A percentile compares a stretch with the other conserved stretches of the same genome.
Conservation (phyloP, 495 filamentous ascomycete species). For the Usnea hakonensis region DNA sequence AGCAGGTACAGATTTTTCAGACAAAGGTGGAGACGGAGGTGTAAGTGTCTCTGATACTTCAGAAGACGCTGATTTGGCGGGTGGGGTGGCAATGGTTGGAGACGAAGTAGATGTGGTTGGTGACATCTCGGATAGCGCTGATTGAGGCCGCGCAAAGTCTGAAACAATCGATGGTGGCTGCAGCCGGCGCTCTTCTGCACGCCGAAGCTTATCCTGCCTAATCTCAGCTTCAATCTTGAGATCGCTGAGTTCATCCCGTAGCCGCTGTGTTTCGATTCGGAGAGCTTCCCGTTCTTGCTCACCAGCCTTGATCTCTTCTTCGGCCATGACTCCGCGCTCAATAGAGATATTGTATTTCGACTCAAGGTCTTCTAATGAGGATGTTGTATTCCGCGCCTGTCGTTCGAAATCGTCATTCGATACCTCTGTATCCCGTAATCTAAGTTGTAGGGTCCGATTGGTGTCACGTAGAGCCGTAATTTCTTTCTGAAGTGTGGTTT, state of each 20-base stretch:
- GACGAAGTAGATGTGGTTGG: slow-evolving; percentile 63
- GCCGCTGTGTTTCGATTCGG: slow-evolving; percentile 78
- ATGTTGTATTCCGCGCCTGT: slow-evolving; percentile 86
- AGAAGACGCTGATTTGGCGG: slow-evolving; percentile 53
- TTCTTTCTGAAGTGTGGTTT: slow-evolving; percentile 88
- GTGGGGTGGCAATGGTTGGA: slow-evolving; percentile 64
- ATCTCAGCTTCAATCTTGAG: slow-evolving; percentile 93
- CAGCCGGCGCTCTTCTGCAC: slow-evolving; percentile 47
- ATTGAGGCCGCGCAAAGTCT: slow-evolving; percentile 26
- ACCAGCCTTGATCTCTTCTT: slow-evolving; percentile 83
- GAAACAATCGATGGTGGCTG: slow-evolving; percentile 42
- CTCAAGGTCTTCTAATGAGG: slow-evolving; percentile 92
- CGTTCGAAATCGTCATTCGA: slow-evolving; percentile 97
- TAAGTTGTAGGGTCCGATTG: slow-evolving; percentile 72
- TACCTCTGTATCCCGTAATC: slow-evolving; percentile 89
- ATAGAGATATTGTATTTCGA: slow-evolving; percentile 94
- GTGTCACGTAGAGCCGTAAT: slow-evolving; percentile 81
- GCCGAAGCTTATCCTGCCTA: slow-evolving; percentile 79
- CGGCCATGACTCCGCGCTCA: slow-evolving; percentile 83
- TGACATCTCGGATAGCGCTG: slow-evolving; percentile 45
- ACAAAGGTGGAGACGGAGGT: slow-evolving; percentile 57
- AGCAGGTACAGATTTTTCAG: slow-evolving; percentile 40
- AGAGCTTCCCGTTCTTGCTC: slow-evolving; percentile 85
- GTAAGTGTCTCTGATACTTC: slow-evolving; percentile 71
- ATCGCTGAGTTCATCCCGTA: slow-evolving; percentile 85